These are phyloP conservation scores for Plasmodium falciparum DNA, from an alignment of 169 alveolate species.

Conservation along the genomic window DNA sequence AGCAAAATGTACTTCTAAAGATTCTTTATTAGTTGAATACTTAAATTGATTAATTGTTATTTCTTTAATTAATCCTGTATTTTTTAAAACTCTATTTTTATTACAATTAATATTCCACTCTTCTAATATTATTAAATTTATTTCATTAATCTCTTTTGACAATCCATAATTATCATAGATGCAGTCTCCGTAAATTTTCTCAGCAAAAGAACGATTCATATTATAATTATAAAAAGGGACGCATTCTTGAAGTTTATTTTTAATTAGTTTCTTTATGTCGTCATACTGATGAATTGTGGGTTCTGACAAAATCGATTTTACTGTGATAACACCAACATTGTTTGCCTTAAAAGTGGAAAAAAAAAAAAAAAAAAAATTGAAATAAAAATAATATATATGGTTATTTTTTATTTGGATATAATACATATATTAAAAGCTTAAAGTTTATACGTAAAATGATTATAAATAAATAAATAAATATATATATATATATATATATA, in stretches of 20 bases:
- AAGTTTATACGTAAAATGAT: not conserved
- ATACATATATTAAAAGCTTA: slow-evolving; percentile 27
- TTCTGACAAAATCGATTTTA: slow-evolving; percentile 30
- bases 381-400: not conserved
- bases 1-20: slow-evolving; percentile 71
- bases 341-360: slow-evolving; percentile 24
- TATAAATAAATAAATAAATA: slow-evolving; percentile 1
- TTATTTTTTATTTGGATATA: not conserved
- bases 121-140: slow-evolving; percentile 53
- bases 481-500: slow-evolving; percentile 70
- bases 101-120: slow-evolving; percentile 79
- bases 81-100: slow-evolving; percentile 42
- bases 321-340: slow-evolving; percentile 42
- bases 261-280: slow-evolving; percentile 77
- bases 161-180: slow-evolving; percentile 83
- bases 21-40: slow-evolving; percentile 78
- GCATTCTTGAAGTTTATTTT: slow-evolving; percentile 38
- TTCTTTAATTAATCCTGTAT: slow-evolving; percentile 56
- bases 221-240: slow-evolving; percentile 66
- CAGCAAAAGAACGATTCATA: slow-evolving; percentile 82
- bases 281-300: slow-evolving; percentile 79
- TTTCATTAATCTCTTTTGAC: slow-evolving; percentile 76
- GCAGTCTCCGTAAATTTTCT: slow-evolving; percentile 83
- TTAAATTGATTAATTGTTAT: slow-evolving; percentile 39
- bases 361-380: not conserved